Percentiles rank a stretch among this genome's conserved stretches.
phyloP scores from a whole-genome alignment of 2,329 filamentous ascomycete genomes.

The Leptosphaerulina australis region DNA sequence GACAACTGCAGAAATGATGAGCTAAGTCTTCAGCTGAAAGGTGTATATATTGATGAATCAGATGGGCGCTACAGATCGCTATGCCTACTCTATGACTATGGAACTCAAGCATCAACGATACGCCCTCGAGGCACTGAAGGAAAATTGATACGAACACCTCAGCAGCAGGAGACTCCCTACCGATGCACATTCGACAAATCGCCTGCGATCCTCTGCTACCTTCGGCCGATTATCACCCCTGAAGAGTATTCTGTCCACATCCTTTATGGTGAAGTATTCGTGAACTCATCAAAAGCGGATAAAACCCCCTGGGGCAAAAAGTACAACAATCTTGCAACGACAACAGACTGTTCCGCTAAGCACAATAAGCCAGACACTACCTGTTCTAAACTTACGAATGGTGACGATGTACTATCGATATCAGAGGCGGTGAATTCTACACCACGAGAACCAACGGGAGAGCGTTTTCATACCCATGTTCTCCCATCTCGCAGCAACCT shows the following conservation, averaged over 20 bases:
- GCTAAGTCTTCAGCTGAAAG: neutral
- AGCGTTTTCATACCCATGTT: slow-evolving; percentile 13
- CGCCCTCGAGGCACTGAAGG: neutral
- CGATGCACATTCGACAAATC: neutral
- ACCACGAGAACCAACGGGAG: neutral
- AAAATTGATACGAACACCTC: neutral
- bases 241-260: slow-evolving; percentile 30
- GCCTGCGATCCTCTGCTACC: neutral
- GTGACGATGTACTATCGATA: slow-evolving; percentile 12
- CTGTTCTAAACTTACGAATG: slow-evolving; percentile 44
- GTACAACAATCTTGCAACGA: slow-evolving; percentile 29
- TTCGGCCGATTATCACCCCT: neutral
- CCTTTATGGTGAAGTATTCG: slow-evolving; percentile 40
- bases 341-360: slow-evolving; percentile 43
- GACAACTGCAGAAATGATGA: neutral
- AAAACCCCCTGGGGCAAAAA: slow-evolving; percentile 45
- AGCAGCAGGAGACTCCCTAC: neutral
- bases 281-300: slow-evolving; percentile 33
- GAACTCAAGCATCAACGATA: neutral
- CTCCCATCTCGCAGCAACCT: slow-evolving; percentile 22
- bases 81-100: neutral
- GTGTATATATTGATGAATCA: neutral
- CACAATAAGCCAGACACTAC: slow-evolving; percentile 35
- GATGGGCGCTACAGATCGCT: neutral
- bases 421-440: neutral